phyloP scores from a whole-genome alignment of 2,329 filamentous ascomycete genomes.

The Alternaria brassicae region DNA sequence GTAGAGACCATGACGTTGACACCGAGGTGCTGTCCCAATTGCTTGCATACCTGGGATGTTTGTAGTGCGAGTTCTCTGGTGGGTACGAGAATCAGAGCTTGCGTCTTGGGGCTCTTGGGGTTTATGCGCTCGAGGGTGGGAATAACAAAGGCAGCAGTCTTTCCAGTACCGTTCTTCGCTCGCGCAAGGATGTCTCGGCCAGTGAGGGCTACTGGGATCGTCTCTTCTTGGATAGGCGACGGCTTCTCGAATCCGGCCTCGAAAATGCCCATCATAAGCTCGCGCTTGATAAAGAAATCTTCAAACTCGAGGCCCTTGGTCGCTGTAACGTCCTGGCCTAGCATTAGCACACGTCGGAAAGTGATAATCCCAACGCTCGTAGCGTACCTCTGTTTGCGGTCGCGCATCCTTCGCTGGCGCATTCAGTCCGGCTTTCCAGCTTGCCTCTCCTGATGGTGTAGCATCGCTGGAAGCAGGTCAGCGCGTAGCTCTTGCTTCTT shows the following conservation, averaged over 20 bases:
- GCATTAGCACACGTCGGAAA: slow-evolving; percentile 12
- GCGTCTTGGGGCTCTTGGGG: slow-evolving; percentile 93
- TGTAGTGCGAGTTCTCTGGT: slow-evolving; percentile 97
- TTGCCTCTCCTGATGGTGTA: slow-evolving; percentile 59
- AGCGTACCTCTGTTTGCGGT: slow-evolving; percentile 77
- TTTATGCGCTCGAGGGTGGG: slow-evolving; percentile 95
- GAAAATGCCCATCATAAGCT: slow-evolving; percentile 98
- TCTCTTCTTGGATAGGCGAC: slow-evolving; percentile 98
- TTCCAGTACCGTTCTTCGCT: slow-evolving; percentile 98
- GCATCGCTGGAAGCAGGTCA: slow-evolving; percentile 52
- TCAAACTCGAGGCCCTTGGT: slow-evolving; percentile 98
- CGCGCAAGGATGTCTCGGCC: slow-evolving; percentile 94
- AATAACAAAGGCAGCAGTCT: slow-evolving; percentile 97
- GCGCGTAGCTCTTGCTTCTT: slow-evolving; percentile 1
- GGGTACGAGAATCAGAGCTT: slow-evolving; percentile 94
- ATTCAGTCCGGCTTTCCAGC: slow-evolving; percentile 79
- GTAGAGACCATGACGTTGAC: slow-evolving; percentile 99
- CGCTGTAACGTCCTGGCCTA: slow-evolving; percentile 88
- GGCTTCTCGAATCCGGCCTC: slow-evolving; percentile 99
- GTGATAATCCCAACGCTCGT: neutral
- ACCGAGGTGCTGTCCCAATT: slow-evolving; percentile 92
- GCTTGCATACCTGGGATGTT: slow-evolving; percentile 99
- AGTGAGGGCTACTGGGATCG: slow-evolving; percentile 93
- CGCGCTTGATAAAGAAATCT: slow-evolving; percentile 92
- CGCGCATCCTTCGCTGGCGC: slow-evolving; percentile 76